A percentile compares a stretch with the other conserved stretches of the same genome.
These are phyloP conservation scores for Sonneratia caseolaris DNA, from an alignment of 345 rosid species.

Conservation along the genomic window DNA sequence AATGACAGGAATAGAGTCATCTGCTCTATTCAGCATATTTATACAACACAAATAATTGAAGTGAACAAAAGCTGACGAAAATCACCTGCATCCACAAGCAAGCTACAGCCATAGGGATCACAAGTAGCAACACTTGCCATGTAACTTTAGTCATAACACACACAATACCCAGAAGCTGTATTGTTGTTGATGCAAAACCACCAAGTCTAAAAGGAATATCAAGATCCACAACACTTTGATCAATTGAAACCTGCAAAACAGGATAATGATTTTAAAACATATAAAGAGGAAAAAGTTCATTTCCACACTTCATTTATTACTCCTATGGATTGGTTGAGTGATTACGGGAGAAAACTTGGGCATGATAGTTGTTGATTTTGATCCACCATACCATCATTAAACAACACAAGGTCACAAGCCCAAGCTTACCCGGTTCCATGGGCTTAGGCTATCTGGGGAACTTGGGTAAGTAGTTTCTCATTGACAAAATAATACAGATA, in stretches of 20 bases:
- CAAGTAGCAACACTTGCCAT: conserved; percentile 97
- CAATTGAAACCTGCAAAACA: conserved; percentile 73
- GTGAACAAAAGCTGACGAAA: conserved; percentile 3
- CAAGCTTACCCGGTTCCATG: background rate
- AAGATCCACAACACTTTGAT: conserved; percentile 98
- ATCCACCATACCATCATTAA: background rate
- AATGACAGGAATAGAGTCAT: background rate
- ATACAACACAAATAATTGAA: conserved; percentile 2
- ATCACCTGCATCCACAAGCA: conserved; percentile 99
- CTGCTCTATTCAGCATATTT: conserved; percentile 3
- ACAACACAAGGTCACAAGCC: background rate
- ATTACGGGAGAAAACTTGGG: background rate
- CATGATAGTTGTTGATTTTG: background rate
- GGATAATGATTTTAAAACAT: background rate
- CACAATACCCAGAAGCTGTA: conserved; percentile 91
- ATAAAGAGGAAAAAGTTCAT: background rate
- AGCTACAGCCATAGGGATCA: conserved; percentile 91
- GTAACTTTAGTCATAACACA: conserved; percentile 94
- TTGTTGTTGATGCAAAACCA: conserved; percentile 98
- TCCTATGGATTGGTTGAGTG: background rate
- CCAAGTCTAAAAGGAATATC: conserved; percentile 99
- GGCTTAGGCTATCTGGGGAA: background rate
- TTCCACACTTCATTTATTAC: background rate
- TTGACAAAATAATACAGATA: background rate
- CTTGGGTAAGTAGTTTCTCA: background rate